Evolutionary conservation across 805 yeast genomes (phyloP), one percentile per base, ranked within the genome.

Genomic region (Wickerhamiella domercqiae): DNA sequence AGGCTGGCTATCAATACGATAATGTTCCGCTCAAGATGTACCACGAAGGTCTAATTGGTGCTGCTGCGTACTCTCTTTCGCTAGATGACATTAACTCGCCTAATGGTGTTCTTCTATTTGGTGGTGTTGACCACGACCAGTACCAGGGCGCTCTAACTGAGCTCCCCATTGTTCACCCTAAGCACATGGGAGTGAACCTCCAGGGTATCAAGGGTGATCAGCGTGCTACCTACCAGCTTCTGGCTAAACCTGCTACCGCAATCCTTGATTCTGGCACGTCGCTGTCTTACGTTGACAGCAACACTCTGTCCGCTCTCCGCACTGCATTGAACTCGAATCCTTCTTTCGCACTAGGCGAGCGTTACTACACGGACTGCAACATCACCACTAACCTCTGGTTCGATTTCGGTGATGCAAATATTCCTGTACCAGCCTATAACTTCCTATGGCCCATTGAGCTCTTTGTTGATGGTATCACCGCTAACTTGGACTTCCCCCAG

Each of bases 11-110:
- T 31, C 34, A 38, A 38, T 81, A 81, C 56, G 64, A 68, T 38
- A 81, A 82, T 54, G 59, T 81, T 40, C 94, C 94, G 0, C 46
- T 63, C 38, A 67, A 68, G 41, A 56, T 82, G 62, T 73, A 66
- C 36, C 51, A 60, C 22, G 67, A 68, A 38, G 90, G 90, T 0
- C 51, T 67, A 26, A 78, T 74, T 48, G 55, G 67, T 35, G 64
- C 68, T 32, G 66, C 66, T 18, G 71, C 73, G 2, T 81, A 78
- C 55, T 79, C 90, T 1, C 57, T 81, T 29, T 78, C 62, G 47
- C 62, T 81, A 50, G 66, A 73, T 47, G 58, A 60, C 4, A 42
- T 55, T 28, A 51, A 57, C 37, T 49, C 59, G 22, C 41, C 47
- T 5, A 43, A 61, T 3, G 86, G 84, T 4, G 59, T 66, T 19